Evolutionary conservation across 2,329 filamentous ascomycete genomes (phyloP).

Genomic region (Alternaria burnsii): DNA sequence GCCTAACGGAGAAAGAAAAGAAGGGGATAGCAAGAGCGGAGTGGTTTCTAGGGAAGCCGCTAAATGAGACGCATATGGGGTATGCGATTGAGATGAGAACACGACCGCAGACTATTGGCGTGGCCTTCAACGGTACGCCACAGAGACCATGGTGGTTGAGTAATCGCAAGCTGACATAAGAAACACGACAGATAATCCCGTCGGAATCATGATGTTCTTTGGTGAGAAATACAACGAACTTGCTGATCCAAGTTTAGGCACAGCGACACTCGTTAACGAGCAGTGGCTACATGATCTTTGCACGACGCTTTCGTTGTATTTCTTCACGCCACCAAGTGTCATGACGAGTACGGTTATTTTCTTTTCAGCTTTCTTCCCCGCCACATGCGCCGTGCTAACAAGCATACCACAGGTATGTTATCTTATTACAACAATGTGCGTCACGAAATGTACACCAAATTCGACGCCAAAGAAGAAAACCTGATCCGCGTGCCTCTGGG

Average conservation of each 20-base stretch:
- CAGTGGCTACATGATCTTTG: slow-evolving; percentile 42
- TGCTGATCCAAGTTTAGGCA: slow-evolving; percentile 39
- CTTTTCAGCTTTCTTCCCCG: not conserved
- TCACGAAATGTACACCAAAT: slow-evolving; percentile 51
- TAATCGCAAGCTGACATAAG: not conserved
- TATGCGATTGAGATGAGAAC: slow-evolving; percentile 56
- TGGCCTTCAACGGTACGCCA: slow-evolving; percentile 48
- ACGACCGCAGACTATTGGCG: slow-evolving; percentile 55
- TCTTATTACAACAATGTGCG: slow-evolving; percentile 53
- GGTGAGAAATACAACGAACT: slow-evolving; percentile 57
- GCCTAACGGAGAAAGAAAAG: slow-evolving; percentile 45
- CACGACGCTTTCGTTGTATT: slow-evolving; percentile 45
- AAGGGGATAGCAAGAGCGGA: slow-evolving; percentile 42
- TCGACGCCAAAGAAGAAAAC: slow-evolving; percentile 48
- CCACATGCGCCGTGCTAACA: not conserved
- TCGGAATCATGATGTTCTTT: slow-evolving; percentile 56
- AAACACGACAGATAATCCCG: slow-evolving; percentile 44
- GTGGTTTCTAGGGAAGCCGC: slow-evolving; percentile 41
- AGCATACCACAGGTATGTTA: slow-evolving; percentile 30
- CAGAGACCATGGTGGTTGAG: not conserved
- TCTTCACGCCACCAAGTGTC: slow-evolving; percentile 49
- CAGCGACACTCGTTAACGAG: slow-evolving; percentile 41
- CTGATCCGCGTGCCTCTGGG: slow-evolving; percentile 50
- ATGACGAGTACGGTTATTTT: slow-evolving; percentile 35
- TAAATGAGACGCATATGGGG: slow-evolving; percentile 51